A percentile compares a stretch with the other conserved stretches of the same genome.
Conservation (phyloP, 345 rosid genomes). For the Noccaea caerulescens region DNA sequence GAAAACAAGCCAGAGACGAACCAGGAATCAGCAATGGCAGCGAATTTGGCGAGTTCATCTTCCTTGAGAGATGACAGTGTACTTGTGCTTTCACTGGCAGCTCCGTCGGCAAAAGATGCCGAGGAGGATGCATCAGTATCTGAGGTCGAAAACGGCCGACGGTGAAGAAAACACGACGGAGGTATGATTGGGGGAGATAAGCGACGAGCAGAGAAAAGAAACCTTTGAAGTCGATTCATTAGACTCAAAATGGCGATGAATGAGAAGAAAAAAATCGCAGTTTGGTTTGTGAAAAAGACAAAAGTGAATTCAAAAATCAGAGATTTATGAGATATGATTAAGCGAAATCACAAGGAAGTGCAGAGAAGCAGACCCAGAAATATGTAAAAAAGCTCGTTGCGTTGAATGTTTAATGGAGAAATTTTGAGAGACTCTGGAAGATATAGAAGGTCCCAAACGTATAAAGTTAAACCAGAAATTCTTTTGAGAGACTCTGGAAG, state of each 20-base stretch:
- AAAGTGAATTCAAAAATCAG: too few species aligned
- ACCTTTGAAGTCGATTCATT: constrained; percentile 43
- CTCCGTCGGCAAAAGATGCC: background rate
- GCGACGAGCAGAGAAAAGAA: constrained; percentile 40
- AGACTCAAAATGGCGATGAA: constrained; percentile 12
- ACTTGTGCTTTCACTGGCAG: constrained; percentile 24
- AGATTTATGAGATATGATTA: too few species aligned
- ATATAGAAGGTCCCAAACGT: too few species aligned
- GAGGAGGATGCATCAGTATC: constrained; percentile 19
- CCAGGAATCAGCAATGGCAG: constrained; percentile 87
- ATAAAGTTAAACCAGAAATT: too few species aligned
- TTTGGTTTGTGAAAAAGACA: too few species aligned
- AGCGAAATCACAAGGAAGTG: too few species aligned
- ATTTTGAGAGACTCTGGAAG: too few species aligned
- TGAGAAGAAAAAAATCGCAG: too few species aligned
- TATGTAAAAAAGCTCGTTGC: too few species aligned
- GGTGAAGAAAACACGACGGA: constrained; percentile 34
- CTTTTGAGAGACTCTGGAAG: background rate
- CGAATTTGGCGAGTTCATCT: constrained; percentile 73
- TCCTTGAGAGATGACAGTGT: constrained; percentile 64
- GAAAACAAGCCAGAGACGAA: constrained; percentile 28
- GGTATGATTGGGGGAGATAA: constrained; percentile 39
- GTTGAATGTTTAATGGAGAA: too few species aligned
- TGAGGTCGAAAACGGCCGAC: constrained; percentile 31
- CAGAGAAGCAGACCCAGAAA: too few species aligned